Base-by-base conservation (phyloP, 2,329 filamentous ascomycete species). In the Alternaria conjuncta region DNA sequence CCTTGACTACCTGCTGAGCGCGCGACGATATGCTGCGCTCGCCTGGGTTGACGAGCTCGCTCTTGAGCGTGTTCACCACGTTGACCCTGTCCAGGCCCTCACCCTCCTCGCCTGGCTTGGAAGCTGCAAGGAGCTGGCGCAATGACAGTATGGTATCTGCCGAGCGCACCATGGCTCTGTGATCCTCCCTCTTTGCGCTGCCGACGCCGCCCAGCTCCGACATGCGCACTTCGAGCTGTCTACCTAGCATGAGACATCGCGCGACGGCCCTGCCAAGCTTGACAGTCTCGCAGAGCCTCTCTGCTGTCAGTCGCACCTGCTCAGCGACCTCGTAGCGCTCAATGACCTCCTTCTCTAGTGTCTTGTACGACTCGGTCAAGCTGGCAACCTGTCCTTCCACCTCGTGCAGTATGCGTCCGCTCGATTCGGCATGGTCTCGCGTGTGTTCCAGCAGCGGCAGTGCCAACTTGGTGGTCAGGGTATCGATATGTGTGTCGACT, bases 401-500 rank as follows among this genome's bases (percentile, higher is more conserved):
- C 73, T 92, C 90, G 30, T 87, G 82, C 57, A 97, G 84, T 67
- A 98, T 91, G 57, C 85, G 86, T 55, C 86, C 85, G 69, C 92
- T 93, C 3, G 93, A 89, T 30, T 88, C 86, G 13, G 89, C 92
- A 78, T 96, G 92, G 46, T 88, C 83, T 64, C 89, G 86, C 4
- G 94, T 96, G 79, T 97, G 87, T 28, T 89, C 84, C 20, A 99
- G 86, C 26, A 99, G 60, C 9, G 94, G 92, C 0, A 95, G 83
- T 3, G 96, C 94, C 26, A 90, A 92, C 67, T 92, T 90, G 3
- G 94, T 96, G 6, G 95, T 96, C 44, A 98, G 86, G 4, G 88
- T 87, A 79, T 99, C 93, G 67, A 99, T 97, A 78, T 97, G 94
- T 0, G 94, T 97, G 81, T 98, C 95, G 69, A 99, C 91, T 81